Evolutionary conservation across 805 yeast species (phyloP).

Genomic region (Lipomyces yamadae): DNA sequence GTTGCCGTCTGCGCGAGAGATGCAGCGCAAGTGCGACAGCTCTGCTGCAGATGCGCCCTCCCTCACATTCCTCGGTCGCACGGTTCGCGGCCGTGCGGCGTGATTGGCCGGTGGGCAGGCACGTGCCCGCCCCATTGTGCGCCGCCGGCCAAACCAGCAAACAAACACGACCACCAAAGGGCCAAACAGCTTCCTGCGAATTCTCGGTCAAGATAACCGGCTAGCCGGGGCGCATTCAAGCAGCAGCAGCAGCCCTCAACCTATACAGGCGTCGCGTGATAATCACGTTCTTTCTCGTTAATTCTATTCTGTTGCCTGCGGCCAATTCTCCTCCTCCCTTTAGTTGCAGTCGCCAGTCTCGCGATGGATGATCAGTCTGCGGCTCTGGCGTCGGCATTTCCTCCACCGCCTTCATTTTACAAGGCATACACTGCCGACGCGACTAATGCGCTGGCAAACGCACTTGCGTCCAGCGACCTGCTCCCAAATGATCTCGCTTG

Average conservation of each 20-base stretch:
- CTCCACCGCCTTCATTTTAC: constrained; percentile 88
- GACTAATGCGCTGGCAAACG: constrained; percentile 37
- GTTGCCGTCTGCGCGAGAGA: not conserved
- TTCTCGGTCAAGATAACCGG: not conserved
- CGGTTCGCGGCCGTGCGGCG: not conserved
- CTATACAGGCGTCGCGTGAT: not conserved
- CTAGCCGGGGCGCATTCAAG: not conserved
- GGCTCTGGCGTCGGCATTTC: constrained; percentile 73
- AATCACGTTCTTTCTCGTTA: not conserved
- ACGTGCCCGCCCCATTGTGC: constrained; percentile 14
- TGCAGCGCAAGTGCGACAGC: not conserved
- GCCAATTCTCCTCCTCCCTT: not conserved
- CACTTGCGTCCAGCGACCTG: constrained; percentile 4
- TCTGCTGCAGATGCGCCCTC: not conserved
- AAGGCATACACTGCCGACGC: constrained; percentile 36
- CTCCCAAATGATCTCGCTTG: constrained; percentile 35
- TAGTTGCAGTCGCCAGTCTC: not conserved
- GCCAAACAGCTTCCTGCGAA: not conserved
- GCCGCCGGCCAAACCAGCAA: not conserved
- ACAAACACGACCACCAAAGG: not conserved
- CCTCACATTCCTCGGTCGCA: not conserved
- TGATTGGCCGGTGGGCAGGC: constrained; percentile 19
- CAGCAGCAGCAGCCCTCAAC: not conserved
- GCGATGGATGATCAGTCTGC: constrained; percentile 17
- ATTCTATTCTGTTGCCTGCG: not conserved